These are phyloP conservation scores for Capronia coronata DNA, from an alignment of 2,329 filamentous ascomycete genomes.

Conservation along the genomic window DNA sequence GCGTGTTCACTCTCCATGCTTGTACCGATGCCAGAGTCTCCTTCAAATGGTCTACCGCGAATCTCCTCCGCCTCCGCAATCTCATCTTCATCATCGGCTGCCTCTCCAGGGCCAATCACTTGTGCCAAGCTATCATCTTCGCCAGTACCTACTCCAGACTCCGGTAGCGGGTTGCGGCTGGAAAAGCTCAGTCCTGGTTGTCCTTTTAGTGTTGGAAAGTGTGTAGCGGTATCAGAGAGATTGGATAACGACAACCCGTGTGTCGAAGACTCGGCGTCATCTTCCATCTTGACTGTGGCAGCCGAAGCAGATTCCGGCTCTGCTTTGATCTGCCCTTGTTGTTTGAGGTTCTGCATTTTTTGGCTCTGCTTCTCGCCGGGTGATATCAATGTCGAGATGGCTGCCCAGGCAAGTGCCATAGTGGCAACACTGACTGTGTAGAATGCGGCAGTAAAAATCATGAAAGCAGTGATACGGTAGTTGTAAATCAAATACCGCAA, in stretches of 20 bases:
- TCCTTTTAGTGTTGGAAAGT: slow-evolving; percentile 15
- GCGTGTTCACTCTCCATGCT: slow-evolving; percentile 37
- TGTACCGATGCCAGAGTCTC: slow-evolving; percentile 51
- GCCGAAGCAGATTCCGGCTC: slow-evolving; percentile 23
- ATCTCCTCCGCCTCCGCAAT: slow-evolving; percentile 29
- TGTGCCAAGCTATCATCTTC: slow-evolving; percentile 7
- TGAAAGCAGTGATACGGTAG: slow-evolving; percentile 63
- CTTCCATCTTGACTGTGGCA: slow-evolving; percentile 30
- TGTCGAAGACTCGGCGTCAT: slow-evolving; percentile 10
- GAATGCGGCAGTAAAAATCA: slow-evolving; percentile 63
- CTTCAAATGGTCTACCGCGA: slow-evolving; percentile 28
- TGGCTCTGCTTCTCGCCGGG: slow-evolving; percentile 13
- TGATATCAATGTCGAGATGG: slow-evolving; percentile 37
- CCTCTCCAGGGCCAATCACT: slow-evolving; percentile 17
- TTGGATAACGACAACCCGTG: slow-evolving; percentile 11
- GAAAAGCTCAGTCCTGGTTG: slow-evolving; percentile 28
- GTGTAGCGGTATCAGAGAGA: slow-evolving; percentile 11
- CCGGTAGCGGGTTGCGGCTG: background rate
- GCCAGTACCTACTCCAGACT: background rate
- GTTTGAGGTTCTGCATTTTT: slow-evolving; percentile 7
- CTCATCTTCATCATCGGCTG: slow-evolving; percentile 25
- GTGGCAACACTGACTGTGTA: slow-evolving; percentile 69
- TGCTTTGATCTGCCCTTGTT: slow-evolving; percentile 26
- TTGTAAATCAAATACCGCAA: slow-evolving; percentile 79
- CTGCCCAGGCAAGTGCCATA: slow-evolving; percentile 58